These are phyloP conservation scores for Homolaphlyctis polyrhiza DNA, from an alignment of 371 early-diverging fungal genomes.

Conservation along the genomic window DNA sequence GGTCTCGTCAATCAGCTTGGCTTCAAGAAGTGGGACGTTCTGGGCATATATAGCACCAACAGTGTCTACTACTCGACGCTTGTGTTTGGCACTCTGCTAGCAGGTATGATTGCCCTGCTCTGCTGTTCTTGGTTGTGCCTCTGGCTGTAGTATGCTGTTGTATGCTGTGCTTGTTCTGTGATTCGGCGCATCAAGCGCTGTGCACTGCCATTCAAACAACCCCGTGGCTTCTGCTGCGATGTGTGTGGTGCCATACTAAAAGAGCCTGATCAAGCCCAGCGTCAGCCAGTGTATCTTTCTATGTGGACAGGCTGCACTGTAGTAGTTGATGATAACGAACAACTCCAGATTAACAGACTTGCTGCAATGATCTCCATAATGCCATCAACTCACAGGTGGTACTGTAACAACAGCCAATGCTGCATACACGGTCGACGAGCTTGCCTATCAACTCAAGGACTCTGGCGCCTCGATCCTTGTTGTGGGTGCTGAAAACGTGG, in stretches of 20 bases:
- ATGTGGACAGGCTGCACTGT: neutral
- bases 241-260: neutral
- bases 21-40: constrained; percentile 61
- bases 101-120: too few relatives aligned
- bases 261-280: too few relatives aligned
- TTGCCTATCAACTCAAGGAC: constrained; percentile 66
- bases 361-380: constrained; percentile 18
- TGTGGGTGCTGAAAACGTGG: constrained; percentile 37
- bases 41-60: constrained; percentile 68
- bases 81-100: constrained; percentile 35
- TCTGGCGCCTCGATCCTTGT: constrained; percentile 62
- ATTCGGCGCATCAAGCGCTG: neutral
- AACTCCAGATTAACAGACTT: constrained; percentile 4
- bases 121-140: neutral
- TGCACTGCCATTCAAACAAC: neutral
- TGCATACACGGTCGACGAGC: constrained; percentile 66
- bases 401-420: constrained; percentile 70
- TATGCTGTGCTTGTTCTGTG: neutral
- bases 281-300: neutral
- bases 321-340: neutral
- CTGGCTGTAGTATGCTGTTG: neutral
- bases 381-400: constrained; percentile 48
- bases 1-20: constrained; percentile 58
- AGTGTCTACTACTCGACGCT: constrained; percentile 53
- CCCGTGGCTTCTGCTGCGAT: constrained; percentile 11